Conservation (phyloP, 768 basidiomycete genomes). For the Mycena leptocephala region DNA sequence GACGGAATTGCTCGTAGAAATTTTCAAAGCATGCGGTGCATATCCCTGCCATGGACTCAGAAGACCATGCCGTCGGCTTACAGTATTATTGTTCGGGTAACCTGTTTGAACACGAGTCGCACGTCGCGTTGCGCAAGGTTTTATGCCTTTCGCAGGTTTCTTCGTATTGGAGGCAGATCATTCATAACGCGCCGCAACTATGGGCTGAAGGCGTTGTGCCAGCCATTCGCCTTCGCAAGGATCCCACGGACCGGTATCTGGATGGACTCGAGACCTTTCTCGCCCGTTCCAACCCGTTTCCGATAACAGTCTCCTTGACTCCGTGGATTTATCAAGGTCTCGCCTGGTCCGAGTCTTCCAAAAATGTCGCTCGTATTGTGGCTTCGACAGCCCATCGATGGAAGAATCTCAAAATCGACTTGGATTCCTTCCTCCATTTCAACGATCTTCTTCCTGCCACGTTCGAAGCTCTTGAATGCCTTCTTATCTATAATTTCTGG, state of each 20-base stretch:
- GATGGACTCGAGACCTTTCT: not conserved
- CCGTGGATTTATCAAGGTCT: no score
- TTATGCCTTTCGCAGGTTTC: not conserved
- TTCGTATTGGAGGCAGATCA: constrained; percentile 2
- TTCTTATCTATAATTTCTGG: not conserved
- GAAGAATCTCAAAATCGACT: not conserved
- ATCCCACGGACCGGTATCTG: not conserved
- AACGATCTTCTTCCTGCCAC: not conserved
- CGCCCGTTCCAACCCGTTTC: not conserved
- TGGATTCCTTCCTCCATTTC: not conserved
- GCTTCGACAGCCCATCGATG: not conserved
- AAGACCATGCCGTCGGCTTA: not conserved
- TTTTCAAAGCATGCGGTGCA: not conserved
- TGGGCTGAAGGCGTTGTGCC: not conserved
- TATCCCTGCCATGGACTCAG: not conserved
- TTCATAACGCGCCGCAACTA: not conserved
- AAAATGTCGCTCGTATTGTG: not conserved
- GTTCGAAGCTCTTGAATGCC: not conserved
- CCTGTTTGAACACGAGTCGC: not conserved
- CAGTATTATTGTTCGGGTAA: not conserved
- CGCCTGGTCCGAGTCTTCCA: not conserved
- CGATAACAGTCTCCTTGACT: not conserved
- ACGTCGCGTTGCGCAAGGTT: not conserved
- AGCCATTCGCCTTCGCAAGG: not conserved
- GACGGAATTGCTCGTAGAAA: no score